phyloP scores from a whole-genome alignment of 2,329 filamentous ascomycete genomes.

The Penicillium sp. region DNA sequence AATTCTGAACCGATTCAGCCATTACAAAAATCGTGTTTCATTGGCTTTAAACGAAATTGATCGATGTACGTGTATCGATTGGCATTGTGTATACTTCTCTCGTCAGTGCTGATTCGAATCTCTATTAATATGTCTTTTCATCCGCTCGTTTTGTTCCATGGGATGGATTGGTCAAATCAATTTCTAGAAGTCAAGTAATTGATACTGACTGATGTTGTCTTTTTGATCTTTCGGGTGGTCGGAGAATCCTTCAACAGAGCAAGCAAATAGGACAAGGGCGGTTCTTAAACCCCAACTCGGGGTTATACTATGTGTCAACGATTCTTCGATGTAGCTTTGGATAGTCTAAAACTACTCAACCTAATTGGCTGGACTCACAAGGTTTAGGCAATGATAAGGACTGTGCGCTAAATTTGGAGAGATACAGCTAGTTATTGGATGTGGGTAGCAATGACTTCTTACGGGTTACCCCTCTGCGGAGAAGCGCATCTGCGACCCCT shows the following conservation, averaged over 20 bases:
- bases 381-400: background rate
- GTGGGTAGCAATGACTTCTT: background rate
- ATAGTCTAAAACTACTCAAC: background rate
- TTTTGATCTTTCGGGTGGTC: background rate
- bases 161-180: too few species aligned
- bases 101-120: too few species aligned
- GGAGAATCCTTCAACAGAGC: background rate
- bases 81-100: too few species aligned
- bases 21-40: too few species aligned
- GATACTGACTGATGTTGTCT: too few species aligned
- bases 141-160: too few species aligned
- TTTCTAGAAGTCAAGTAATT: too few species aligned
- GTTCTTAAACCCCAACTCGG: background rate
- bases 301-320: slow-evolving; percentile 5
- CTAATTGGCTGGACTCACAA: background rate
- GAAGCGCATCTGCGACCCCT: slow-evolving; percentile 4
- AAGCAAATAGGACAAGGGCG: background rate
- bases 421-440: slow-evolving; percentile 7
- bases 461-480: slow-evolving; percentile 18
- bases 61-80: too few species aligned
- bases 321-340: background rate
- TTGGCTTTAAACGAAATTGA: too few species aligned
- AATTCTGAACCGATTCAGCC: too few species aligned
- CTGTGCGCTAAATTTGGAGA: slow-evolving; percentile 1
- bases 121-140: too few species aligned